Evolutionary conservation across 2,329 filamentous ascomycete species (phyloP).

Genomic region (Escovopsis weberi): DNA sequence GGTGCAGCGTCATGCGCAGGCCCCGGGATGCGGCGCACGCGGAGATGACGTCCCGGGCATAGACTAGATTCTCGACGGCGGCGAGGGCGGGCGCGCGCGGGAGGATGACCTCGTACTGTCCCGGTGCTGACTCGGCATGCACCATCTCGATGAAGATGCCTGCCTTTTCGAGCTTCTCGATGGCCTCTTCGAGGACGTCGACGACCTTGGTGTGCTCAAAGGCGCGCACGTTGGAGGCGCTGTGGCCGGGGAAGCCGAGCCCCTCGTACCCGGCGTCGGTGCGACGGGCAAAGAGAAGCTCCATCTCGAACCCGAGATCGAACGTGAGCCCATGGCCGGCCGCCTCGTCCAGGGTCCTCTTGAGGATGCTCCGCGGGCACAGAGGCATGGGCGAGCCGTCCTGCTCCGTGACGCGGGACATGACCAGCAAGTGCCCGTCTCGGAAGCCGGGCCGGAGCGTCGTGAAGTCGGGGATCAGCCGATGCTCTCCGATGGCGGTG

Average conservation of each 20-base stretch:
- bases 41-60: slow-evolving; percentile 54
- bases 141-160: slow-evolving; percentile 57
- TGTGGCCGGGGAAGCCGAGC: not conserved
- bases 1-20: slow-evolving; percentile 57
- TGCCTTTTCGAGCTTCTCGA: slow-evolving; percentile 40
- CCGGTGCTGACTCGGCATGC: slow-evolving; percentile 57
- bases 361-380: slow-evolving; percentile 54
- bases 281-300: slow-evolving; percentile 55
- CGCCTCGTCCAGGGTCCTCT: slow-evolving; percentile 37
- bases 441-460: slow-evolving; percentile 46
- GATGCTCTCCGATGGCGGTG: slow-evolving; percentile 48
- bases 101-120: slow-evolving; percentile 67
- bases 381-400: slow-evolving; percentile 33
- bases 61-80: slow-evolving; percentile 58
- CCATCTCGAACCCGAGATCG: slow-evolving; percentile 66
- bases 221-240: slow-evolving; percentile 51
- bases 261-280: slow-evolving; percentile 43
- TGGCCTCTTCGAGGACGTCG: slow-evolving; percentile 50
- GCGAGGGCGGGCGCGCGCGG: slow-evolving; percentile 46
- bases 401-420: slow-evolving; percentile 48
- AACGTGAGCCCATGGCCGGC: slow-evolving; percentile 40
- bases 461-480: slow-evolving; percentile 49
- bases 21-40: slow-evolving; percentile 47
- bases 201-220: slow-evolving; percentile 43
- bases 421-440: slow-evolving; percentile 48